A percentile compares a stretch with the other conserved stretches of the same genome.
These are phyloP conservation scores for Camellia lanceoleosa DNA, from an alignment of 148 eudicot genomes.

Conservation along the genomic window DNA sequence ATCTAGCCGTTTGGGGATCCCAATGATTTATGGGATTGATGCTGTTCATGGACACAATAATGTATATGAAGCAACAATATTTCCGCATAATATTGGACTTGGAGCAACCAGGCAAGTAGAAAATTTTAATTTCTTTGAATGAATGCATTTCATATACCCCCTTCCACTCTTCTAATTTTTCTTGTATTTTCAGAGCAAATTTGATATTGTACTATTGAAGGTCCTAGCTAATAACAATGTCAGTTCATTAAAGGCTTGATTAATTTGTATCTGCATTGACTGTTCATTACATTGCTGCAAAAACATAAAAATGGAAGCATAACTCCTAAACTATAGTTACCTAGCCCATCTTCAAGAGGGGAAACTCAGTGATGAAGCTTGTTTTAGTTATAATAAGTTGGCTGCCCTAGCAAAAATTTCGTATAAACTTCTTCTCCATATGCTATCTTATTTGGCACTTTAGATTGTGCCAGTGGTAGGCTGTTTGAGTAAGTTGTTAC, in stretches of 20 bases:
- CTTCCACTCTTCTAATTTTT: no score
- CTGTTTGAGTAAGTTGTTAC: background rate
- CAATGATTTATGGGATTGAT: constrained; percentile 29
- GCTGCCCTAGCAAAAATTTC: no score
- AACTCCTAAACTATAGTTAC: background rate
- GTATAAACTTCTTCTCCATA: background rate
- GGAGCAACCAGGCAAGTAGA: no score
- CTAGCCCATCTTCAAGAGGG: background rate
- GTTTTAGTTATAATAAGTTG: no score
- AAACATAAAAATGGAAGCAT: background rate
- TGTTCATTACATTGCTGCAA: background rate
- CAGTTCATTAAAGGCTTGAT: no score
- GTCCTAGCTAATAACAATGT: no score
- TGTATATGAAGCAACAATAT: no score
- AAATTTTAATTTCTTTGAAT: no score
- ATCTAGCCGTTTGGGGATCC: constrained; percentile 72
- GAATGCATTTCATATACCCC: no score
- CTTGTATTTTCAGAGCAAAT: no score
- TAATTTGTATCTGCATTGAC: background rate
- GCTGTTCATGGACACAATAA: no score
- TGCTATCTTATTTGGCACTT: background rate
- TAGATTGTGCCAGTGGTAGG: background rate
- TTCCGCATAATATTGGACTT: constrained; percentile 40
- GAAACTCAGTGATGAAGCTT: background rate
- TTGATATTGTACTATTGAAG: no score